A percentile compares a stretch with the other conserved stretches of the same genome.
Conservation (phyloP, 805 yeast genomes). For the Isabelozyma gotoi region DNA sequence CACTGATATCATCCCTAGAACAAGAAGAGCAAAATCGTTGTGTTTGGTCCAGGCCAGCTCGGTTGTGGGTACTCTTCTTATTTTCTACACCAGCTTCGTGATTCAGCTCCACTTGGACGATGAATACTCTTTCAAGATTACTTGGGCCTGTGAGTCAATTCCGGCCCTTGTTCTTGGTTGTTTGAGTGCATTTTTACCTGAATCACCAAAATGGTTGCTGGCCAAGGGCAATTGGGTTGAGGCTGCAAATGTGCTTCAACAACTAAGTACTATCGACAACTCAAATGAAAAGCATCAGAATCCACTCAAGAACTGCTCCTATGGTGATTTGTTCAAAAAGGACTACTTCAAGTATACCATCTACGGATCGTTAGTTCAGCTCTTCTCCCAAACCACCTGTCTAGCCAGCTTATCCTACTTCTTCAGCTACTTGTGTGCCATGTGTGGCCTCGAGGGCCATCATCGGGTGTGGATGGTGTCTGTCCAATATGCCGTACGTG, state of each 20-base stretch:
- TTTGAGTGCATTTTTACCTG: conserved; percentile 23
- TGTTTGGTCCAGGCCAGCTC: conserved; percentile 21
- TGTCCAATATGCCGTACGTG: conserved; percentile 36
- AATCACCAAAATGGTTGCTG: conserved; percentile 31
- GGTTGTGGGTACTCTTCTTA: conserved; percentile 16
- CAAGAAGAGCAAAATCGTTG: conserved; percentile 20
- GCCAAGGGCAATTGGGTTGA: conserved; percentile 32
- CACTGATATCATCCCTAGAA: conserved; percentile 24
- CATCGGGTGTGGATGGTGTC: conserved; percentile 32
- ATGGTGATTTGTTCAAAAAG: conserved; percentile 30
- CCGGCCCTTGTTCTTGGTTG: conserved; percentile 19
- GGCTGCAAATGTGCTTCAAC: conserved; percentile 23
- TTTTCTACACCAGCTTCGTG: conserved; percentile 13
- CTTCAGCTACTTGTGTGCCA: conserved; percentile 45
- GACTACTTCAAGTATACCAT: conserved; percentile 32
- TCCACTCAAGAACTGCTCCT: conserved; percentile 21
- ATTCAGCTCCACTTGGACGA: conserved; percentile 8
- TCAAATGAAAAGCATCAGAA: no score
- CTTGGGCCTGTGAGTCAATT: conserved; percentile 18
- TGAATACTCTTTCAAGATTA: conserved; percentile 11
- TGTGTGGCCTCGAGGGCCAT: conserved; percentile 43
- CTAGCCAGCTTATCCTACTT: conserved; percentile 45
- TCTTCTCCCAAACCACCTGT: conserved; percentile 46
- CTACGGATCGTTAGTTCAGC: conserved; percentile 38
- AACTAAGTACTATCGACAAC: conserved; percentile 12